Evolutionary conservation across 1,139 yeast species (phyloP).

Genomic region (Geotrichum fermentans): DNA sequence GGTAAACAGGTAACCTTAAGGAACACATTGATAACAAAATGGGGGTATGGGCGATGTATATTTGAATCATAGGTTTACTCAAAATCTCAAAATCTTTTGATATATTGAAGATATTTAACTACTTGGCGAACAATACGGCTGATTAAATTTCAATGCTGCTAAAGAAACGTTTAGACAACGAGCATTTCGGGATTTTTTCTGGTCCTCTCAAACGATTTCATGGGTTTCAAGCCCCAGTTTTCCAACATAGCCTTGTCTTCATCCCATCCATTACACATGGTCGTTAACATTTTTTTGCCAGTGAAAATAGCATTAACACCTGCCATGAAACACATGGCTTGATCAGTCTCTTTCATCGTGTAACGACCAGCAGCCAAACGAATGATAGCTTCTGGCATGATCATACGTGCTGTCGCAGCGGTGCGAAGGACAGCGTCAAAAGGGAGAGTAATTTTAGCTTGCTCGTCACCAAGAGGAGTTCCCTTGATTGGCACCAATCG

Average conservation of each 20-base stretch:
- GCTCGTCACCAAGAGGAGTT: slow-evolving; percentile 58
- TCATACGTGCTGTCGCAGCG: slow-evolving; percentile 66
- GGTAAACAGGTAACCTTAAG: too few relatives aligned
- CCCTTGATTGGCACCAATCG: slow-evolving; percentile 75
- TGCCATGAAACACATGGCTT: slow-evolving; percentile 67
- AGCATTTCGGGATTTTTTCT: not conserved
- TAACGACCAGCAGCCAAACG: slow-evolving; percentile 78
- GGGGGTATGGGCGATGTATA: too few relatives aligned
- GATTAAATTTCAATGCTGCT: too few relatives aligned
- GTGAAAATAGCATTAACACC: slow-evolving; percentile 81
- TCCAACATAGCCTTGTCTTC: slow-evolving; percentile 65
- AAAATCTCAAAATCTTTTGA: too few relatives aligned
- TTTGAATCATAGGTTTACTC: too few relatives aligned
- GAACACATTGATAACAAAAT: too few relatives aligned
- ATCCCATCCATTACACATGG: slow-evolving; percentile 83
- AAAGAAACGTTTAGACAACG: not conserved
- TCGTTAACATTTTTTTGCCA: slow-evolving; percentile 75
- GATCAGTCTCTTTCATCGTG: slow-evolving; percentile 75
- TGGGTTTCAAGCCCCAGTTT: slow-evolving; percentile 69
- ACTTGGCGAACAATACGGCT: too few relatives aligned
- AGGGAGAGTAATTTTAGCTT: slow-evolving; percentile 42
- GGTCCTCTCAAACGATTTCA: slow-evolving; percentile 48
- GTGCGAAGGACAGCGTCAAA: slow-evolving; percentile 64
- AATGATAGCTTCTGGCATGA: slow-evolving; percentile 68
- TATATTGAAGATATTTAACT: too few relatives aligned